Evolutionary conservation across 345 rosid species (phyloP), one percentile per base, ranked within the genome.

Genomic region (Populus simonii): DNA sequence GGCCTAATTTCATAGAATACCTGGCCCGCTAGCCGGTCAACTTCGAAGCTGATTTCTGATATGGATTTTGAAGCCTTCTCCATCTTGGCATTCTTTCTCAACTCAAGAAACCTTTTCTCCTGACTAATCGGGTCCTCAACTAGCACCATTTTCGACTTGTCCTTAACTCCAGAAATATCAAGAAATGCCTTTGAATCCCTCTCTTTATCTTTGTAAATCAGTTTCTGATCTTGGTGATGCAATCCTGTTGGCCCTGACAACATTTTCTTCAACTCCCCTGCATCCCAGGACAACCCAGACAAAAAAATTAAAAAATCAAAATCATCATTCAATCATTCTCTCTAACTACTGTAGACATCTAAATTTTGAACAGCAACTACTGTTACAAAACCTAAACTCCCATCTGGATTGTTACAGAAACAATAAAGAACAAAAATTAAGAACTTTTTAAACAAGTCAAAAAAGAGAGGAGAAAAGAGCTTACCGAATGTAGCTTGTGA

Each of bases 241-340:
- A 96, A 73, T 4, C 99, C 98, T 31, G 99, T 96, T 68, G 92
- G 90, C 77, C 91, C 98, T 27, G 88, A 70, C 87, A 94, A 83
- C 97, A 91, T 84, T 85, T 94, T 96, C 92, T 94, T 96, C 89
- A 96, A 78, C 86, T 96, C 99, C 85, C 98, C 99, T 96, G 90
- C 68, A 76, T 76, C 68, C 41, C 65, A 59, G 1, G 25, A 59
- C 15, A n/a, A 55, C 35, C 66, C 18, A 82, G 13, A 31, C 49
- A 8, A 20, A 38, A 36, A 16, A 18, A 27, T 27, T 27, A 11
- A 43, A 49, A 13, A 75, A 5, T n/a, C 22, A 45, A 41, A 23
- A 36, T 31, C 57, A 38, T 20, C 41, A 22, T 38, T 68, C 6
- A 38, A 18, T 59, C 65, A 9, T 9, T 59, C 65, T 59, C 65